These are phyloP conservation scores for Agrocybe praecox DNA, from an alignment of 768 basidiomycete species.

Conservation along the genomic window DNA sequence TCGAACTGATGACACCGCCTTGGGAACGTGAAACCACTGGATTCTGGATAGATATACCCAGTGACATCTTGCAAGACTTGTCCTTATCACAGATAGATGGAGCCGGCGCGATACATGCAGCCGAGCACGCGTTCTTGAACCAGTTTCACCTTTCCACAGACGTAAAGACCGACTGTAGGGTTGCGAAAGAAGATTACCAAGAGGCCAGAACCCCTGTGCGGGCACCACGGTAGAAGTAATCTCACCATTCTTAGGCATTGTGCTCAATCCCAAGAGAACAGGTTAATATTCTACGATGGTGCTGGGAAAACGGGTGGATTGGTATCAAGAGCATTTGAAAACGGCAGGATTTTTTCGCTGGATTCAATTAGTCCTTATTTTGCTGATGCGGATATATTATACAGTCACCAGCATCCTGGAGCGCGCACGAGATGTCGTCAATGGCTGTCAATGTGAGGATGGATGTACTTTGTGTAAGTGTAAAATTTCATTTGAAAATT, in stretches of 20 bases:
- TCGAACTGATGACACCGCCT: constrained; percentile 77
- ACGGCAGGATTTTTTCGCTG: constrained; percentile 44
- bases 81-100: constrained; percentile 56
- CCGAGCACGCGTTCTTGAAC: constrained; percentile 83
- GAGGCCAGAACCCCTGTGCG: constrained; percentile 44
- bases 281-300: constrained; percentile 81
- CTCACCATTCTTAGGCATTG: neutral
- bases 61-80: constrained; percentile 52
- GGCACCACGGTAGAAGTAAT: constrained; percentile 57
- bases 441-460: constrained; percentile 62
- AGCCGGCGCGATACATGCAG: constrained; percentile 84
- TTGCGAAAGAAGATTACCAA: constrained; percentile 73
- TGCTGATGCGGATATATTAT: neutral
- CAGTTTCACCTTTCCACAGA: constrained; percentile 70
- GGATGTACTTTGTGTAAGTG: constrained; percentile 73
- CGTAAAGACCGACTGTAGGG: constrained; percentile 83
- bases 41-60: constrained; percentile 78
- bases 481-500: neutral
- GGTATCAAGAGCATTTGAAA: constrained; percentile 81
- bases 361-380: neutral
- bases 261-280: constrained; percentile 23
- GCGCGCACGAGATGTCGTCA: constrained; percentile 59
- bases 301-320: constrained; percentile 72
- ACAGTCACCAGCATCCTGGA: constrained; percentile 50
- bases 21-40: constrained; percentile 78